Percentiles rank a stretch among this genome's conserved stretches.
These are phyloP conservation scores for Corrigiola litoralis DNA, from an alignment of 179 eudicot species.

Conservation along the genomic window DNA sequence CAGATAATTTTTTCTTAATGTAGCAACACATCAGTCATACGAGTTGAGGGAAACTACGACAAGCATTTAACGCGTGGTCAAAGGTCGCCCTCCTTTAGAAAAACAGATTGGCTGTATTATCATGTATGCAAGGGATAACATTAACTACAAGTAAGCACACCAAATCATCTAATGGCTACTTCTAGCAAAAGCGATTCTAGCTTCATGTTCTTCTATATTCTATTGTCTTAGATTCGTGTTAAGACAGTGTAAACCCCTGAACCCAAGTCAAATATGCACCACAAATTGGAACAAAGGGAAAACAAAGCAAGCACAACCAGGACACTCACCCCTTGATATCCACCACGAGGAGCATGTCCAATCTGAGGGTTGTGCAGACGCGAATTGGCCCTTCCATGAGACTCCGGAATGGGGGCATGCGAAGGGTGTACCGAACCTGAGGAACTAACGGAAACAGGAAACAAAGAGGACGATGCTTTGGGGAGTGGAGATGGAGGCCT, in stretches of 20 bases:
- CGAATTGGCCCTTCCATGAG: slow-evolving; percentile 23
- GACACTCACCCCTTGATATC: slow-evolving; percentile 47
- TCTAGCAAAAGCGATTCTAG: not conserved
- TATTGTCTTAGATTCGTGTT: not conserved
- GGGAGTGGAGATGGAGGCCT: slow-evolving; percentile 35
- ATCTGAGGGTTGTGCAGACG: slow-evolving; percentile 30
- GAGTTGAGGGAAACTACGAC: too few species aligned
- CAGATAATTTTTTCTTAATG: too few species aligned
- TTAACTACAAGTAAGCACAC: not conserved
- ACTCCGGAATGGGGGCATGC: slow-evolving; percentile 36
- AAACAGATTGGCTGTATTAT: not conserved
- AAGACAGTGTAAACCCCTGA: not conserved
- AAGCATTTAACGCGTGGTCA: not conserved
- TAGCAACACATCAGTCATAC: too few species aligned
- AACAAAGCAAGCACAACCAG: not conserved
- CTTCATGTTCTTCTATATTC: not conserved
- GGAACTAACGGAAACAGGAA: slow-evolving; percentile 42
- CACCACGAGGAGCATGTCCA: slow-evolving; percentile 28
- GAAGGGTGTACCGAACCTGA: slow-evolving; percentile 29
- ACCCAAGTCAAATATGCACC: not conserved
- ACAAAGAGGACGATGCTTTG: slow-evolving; percentile 38
- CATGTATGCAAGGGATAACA: slow-evolving; percentile 1
- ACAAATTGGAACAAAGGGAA: slow-evolving; percentile 13
- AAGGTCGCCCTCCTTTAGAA: not conserved
- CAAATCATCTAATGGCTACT: too few species aligned